Evolutionary conservation across 2,329 filamentous ascomycete genomes (phyloP).

Genomic region (Cladorrhinum sp.): DNA sequence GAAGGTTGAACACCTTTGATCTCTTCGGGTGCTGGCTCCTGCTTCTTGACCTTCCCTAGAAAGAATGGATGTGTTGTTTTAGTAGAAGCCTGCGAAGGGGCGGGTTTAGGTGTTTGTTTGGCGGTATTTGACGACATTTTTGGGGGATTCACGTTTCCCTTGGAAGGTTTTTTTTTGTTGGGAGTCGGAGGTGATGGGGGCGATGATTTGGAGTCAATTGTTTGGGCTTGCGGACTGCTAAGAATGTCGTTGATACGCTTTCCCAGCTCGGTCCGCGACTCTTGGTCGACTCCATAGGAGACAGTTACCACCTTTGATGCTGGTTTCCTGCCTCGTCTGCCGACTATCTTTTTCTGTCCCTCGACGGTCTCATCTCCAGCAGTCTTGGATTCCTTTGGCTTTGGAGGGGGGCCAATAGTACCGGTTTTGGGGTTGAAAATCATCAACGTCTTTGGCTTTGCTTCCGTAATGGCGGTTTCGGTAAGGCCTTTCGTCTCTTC

Average conservation of each 20-base stretch:
- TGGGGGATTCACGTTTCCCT: neutral
- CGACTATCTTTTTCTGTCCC: conserved; percentile 15
- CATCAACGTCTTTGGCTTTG: conserved; percentile 49
- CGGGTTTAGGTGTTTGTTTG: conserved; percentile 19
- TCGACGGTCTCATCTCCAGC: conserved; percentile 18
- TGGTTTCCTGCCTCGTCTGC: conserved; percentile 37
- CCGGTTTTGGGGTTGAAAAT: conserved; percentile 59
- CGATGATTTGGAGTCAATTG: conserved; percentile 14
- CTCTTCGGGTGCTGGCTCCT: conserved; percentile 11
- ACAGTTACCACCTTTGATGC: conserved; percentile 51
- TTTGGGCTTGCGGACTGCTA: conserved; percentile 30
- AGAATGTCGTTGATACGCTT: conserved; percentile 64
- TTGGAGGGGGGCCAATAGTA: conserved; percentile 60
- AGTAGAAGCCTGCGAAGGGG: conserved; percentile 25
- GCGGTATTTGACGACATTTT: conserved; percentile 23
- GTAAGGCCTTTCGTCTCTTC: neutral
- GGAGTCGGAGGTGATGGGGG: neutral
- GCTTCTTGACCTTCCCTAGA: conserved; percentile 32
- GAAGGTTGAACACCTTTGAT: conserved; percentile 15
- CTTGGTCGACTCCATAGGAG: conserved; percentile 54
- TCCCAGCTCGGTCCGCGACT: conserved; percentile 49
- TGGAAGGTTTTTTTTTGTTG: neutral
- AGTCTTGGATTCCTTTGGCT: conserved; percentile 42
- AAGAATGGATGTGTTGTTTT: conserved; percentile 46
- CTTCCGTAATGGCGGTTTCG: neutral